A percentile compares a stretch with the other conserved stretches of the same genome.
Conservation (phyloP, 169 alveolate species). For the Cytauxzoon felis region DNA sequence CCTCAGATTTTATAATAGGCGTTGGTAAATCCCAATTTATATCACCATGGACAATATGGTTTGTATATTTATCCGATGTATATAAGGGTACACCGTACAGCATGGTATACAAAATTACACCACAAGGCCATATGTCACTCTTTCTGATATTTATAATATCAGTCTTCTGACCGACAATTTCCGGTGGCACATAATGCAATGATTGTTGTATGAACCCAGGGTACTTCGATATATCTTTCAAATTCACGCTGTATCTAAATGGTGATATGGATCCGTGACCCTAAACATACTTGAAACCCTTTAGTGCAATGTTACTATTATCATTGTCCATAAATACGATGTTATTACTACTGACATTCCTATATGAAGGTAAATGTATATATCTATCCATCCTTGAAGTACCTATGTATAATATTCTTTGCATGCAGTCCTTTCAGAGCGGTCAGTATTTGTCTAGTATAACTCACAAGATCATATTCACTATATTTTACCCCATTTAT, state of each 20-base stretch:
- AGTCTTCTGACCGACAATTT: constrained; percentile 5
- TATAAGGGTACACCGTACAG: constrained; percentile 3
- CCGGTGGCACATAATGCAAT: constrained; percentile 22
- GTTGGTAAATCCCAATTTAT: constrained; percentile 3
- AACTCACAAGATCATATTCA: constrained; percentile 10
- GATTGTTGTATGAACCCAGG: constrained; percentile 4
- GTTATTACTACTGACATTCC: constrained; percentile 10
- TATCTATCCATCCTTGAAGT: too few species aligned
- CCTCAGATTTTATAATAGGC: neutral
- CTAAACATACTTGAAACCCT: constrained; percentile 1
- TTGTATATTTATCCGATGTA: constrained; percentile 12
- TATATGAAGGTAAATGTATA: too few species aligned
- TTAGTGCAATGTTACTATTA: neutral
- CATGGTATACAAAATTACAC: constrained; percentile 11
- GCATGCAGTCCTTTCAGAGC: constrained; percentile 5
- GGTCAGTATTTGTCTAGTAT: neutral
- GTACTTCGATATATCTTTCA: constrained; percentile 17
- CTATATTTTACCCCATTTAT: constrained; percentile 1
- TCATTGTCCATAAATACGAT: neutral
- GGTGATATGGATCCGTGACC: neutral
- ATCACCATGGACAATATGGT: constrained; percentile 1
- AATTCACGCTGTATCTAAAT: neutral
- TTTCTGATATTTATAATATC: neutral
- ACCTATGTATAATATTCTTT: constrained; percentile 8
- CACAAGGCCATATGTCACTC: constrained; percentile 27